phyloP scores from a whole-genome alignment of 164 flowering plant species.

The Echeveria elegans region DNA sequence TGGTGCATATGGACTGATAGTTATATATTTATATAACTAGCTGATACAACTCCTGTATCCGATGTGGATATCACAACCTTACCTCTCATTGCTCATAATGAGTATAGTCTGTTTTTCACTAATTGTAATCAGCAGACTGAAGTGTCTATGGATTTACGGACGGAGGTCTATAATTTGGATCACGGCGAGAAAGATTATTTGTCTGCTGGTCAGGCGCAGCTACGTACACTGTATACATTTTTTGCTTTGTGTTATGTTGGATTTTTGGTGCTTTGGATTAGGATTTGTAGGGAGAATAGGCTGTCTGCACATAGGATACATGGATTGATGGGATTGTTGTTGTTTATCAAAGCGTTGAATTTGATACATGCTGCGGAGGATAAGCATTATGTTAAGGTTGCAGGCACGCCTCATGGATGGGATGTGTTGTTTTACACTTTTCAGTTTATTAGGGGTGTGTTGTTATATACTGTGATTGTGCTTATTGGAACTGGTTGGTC shows the following conservation, averaged over 20 bases:
- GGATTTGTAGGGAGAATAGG: slow-evolving; percentile 15
- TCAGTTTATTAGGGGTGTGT: background rate
- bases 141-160: slow-evolving; percentile 56
- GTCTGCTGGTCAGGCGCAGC: slow-evolving; percentile 73
- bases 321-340: background rate
- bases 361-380: background rate
- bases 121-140: slow-evolving; percentile 57
- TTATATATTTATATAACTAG: too few species aligned
- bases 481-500: background rate
- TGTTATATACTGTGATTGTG: background rate
- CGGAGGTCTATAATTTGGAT: slow-evolving; percentile 63
- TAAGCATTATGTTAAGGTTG: background rate
- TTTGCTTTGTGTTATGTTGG: slow-evolving; percentile 41
- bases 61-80: too few species aligned
- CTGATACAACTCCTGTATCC: too few species aligned
- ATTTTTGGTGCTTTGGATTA: slow-evolving; percentile 51
- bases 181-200: slow-evolving; percentile 46
- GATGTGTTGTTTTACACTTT: background rate
- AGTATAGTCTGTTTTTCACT: slow-evolving; percentile 67
- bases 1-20: too few species aligned
- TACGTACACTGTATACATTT: slow-evolving; percentile 38
- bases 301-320: background rate
- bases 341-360: too few species aligned
- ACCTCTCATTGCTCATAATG: slow-evolving; percentile 51
- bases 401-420: background rate